phyloP scores from a whole-genome alignment of 495 filamentous ascomycete genomes.

The Aspergillus campestris region DNA sequence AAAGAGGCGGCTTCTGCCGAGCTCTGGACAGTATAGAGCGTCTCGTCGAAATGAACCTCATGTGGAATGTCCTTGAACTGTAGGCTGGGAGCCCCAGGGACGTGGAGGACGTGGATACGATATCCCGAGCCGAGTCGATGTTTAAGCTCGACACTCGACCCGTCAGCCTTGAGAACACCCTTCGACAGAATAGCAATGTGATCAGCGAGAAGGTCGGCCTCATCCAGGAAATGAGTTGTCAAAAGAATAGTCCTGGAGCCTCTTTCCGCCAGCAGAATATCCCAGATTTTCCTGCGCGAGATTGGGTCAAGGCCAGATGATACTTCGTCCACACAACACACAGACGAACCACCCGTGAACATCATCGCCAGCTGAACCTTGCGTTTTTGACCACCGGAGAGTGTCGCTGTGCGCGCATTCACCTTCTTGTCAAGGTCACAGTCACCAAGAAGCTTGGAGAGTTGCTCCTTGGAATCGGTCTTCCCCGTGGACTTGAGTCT shows the following conservation, averaged over 20 bases:
- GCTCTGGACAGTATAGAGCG: slow-evolving; percentile 56
- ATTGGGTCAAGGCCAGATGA: slow-evolving; percentile 77
- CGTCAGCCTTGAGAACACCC: slow-evolving; percentile 59
- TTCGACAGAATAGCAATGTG: slow-evolving; percentile 72
- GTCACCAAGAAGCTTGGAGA: slow-evolving; percentile 49
- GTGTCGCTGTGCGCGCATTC: slow-evolving; percentile 53
- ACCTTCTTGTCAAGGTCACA: slow-evolving; percentile 67
- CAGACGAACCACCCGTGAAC: slow-evolving; percentile 74
- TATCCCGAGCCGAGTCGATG: slow-evolving; percentile 65
- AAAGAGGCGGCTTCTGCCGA: slow-evolving; percentile 56
- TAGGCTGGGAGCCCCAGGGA: slow-evolving; percentile 27
- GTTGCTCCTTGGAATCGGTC: slow-evolving; percentile 43
- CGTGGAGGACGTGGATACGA: slow-evolving; percentile 59
- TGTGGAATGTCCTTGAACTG: slow-evolving; percentile 46
- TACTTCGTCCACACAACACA: slow-evolving; percentile 87
- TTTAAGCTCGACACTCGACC: slow-evolving; percentile 72
- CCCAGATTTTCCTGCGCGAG: slow-evolving; percentile 77
- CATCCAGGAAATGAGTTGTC: slow-evolving; percentile 79
- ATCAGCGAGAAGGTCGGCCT: slow-evolving; percentile 68
- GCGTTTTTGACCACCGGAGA: slow-evolving; percentile 83
- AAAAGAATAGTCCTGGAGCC: slow-evolving; percentile 71
- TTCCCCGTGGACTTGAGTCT: slow-evolving; percentile 54
- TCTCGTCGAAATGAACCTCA: slow-evolving; percentile 56
- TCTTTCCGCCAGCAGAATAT: slow-evolving; percentile 73
- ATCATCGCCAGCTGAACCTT: slow-evolving; percentile 92